These are phyloP conservation scores for Colletotrichum sp. DNA, from an alignment of 2,329 filamentous ascomycete genomes.

Conservation along the genomic window DNA sequence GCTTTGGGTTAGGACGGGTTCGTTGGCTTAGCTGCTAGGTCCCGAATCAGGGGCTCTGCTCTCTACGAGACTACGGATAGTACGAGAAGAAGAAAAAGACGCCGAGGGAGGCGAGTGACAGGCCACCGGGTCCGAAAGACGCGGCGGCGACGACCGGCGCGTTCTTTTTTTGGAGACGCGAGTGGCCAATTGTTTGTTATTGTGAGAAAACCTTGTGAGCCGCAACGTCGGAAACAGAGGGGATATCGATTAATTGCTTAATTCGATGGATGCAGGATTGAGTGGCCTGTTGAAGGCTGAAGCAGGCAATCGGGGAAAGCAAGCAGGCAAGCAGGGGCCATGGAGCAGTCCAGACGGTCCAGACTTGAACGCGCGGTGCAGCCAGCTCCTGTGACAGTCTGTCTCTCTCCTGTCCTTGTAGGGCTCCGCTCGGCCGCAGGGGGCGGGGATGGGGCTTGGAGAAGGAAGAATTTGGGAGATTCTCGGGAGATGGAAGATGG, in stretches of 20 bases:
- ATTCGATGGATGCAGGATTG: neutral
- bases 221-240: neutral
- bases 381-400: constrained; percentile 9
- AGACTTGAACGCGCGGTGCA: constrained; percentile 17
- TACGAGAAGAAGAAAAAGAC: neutral
- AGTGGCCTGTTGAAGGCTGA: neutral
- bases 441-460: neutral
- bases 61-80: neutral
- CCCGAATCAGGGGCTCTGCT: neutral
- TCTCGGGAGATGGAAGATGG: neutral
- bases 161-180: neutral
- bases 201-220: neutral
- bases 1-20: neutral
- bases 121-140: neutral
- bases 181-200: neutral
- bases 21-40: neutral
- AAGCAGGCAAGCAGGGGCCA: neutral
- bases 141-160: neutral
- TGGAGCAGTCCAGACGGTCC: neutral
- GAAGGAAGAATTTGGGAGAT: neutral
- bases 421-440: constrained; percentile 13
- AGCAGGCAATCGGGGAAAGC: neutral
- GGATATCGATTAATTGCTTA: neutral
- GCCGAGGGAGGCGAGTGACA: neutral
- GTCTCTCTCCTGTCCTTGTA: constrained; percentile 16